Percentiles rank a stretch among this genome's conserved stretches.
Evolutionary conservation across 495 filamentous ascomycete species (phyloP).

Genomic region (Aspergillus steynii): DNA sequence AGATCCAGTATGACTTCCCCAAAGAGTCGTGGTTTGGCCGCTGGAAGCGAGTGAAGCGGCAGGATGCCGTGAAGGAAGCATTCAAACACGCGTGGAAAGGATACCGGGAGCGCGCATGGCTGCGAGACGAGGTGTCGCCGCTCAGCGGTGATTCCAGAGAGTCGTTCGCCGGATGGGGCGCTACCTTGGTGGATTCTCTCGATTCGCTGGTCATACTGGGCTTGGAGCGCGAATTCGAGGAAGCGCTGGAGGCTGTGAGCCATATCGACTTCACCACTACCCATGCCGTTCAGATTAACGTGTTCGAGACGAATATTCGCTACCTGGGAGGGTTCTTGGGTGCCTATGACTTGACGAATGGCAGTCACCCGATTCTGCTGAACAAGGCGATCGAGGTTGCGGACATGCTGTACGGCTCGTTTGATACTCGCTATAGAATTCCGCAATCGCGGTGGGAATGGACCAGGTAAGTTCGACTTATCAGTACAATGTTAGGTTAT

Average conservation of each 20-base stretch:
- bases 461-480: conserved; percentile 32
- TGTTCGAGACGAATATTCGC: conserved; percentile 88
- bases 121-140: conserved; percentile 75
- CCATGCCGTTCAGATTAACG: conserved; percentile 58
- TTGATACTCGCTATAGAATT: conserved; percentile 96
- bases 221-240: conserved; percentile 58
- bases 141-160: conserved; percentile 52
- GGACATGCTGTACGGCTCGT: conserved; percentile 84
- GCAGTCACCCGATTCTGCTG: conserved; percentile 66
- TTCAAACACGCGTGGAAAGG: conserved; percentile 74
- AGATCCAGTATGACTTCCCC: conserved; percentile 54
- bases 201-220: conserved; percentile 67
- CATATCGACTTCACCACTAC: conserved; percentile 57
- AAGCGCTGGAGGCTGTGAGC: conserved; percentile 54
- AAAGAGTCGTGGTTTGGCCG: conserved; percentile 39
- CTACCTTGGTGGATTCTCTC: conserved; percentile 59
- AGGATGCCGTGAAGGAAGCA: conserved; percentile 61
- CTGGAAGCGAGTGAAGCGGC: conserved; percentile 42
- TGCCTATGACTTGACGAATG: conserved; percentile 77
- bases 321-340: conserved; percentile 83
- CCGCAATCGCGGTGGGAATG: conserved; percentile 63
- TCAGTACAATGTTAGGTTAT: background rate
- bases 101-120: conserved; percentile 77
- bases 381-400: conserved; percentile 85
- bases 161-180: conserved; percentile 64